Percentiles rank a stretch among this genome's conserved stretches.
Conservation (phyloP, 208 protist species). For the Wallacemonas rigidus region DNA sequence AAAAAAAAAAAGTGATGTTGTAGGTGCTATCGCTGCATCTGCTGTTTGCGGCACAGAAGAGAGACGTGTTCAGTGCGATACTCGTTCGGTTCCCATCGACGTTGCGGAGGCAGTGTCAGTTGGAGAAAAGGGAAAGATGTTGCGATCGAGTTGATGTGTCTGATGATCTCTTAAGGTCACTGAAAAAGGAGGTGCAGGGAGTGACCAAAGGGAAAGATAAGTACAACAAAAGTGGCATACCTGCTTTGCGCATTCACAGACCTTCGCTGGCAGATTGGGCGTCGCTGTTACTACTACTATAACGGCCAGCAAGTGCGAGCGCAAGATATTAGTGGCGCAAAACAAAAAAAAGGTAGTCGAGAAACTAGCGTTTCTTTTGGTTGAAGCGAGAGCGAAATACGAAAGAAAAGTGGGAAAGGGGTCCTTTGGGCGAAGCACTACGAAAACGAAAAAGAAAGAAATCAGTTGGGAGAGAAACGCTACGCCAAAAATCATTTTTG, state of each 20-base stretch:
- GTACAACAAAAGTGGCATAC: background rate
- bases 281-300: background rate
- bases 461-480: background rate
- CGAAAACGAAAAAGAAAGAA: slow-evolving; percentile 2
- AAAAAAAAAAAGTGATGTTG: slow-evolving; percentile 6
- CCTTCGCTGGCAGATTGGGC: background rate
- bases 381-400: background rate
- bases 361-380: background rate
- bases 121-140: background rate
- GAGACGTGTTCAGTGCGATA: too few relatives aligned
- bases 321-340: background rate
- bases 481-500: background rate
- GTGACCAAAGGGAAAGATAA: slow-evolving; percentile 2
- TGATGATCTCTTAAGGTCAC: background rate
- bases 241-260: background rate
- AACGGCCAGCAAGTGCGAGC: background rate
- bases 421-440: background rate
- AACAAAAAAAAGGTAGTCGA: background rate
- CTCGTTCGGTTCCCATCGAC: background rate
- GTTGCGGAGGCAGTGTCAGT: background rate
- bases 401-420: slow-evolving; percentile 16
- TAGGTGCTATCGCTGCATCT: background rate
- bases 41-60: too few relatives aligned
- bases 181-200: background rate
- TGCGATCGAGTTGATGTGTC: background rate